phyloP scores from a whole-genome alignment of 495 filamentous ascomycete genomes.

The Lichenothelia convexa region DNA sequence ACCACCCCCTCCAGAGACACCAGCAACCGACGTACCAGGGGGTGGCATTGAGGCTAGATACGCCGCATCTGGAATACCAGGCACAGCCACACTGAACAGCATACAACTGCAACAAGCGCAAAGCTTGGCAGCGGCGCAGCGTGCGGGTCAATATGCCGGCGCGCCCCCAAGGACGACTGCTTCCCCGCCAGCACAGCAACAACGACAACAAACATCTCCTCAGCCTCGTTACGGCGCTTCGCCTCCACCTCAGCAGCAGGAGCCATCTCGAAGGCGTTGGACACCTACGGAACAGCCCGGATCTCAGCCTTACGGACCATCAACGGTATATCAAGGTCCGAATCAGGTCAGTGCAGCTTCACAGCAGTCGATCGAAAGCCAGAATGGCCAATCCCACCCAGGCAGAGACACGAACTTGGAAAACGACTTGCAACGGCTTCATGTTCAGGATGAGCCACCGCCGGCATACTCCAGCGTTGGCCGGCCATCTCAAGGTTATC shows the following conservation, averaged over 20 bases:
- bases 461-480: conserved; percentile 79
- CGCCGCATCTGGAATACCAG: conserved; percentile 74
- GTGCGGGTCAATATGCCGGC: conserved; percentile 52
- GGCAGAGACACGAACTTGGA: no score
- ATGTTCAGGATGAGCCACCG: conserved; percentile 66
- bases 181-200: conserved; percentile 13
- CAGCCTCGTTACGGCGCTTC: no score
- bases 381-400: conserved; percentile 25
- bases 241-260: conserved; percentile 24
- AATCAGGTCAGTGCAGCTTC: conserved; percentile 29
- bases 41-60: conserved; percentile 78
- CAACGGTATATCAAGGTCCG: conserved; percentile 78
- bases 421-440: conserved; percentile 75
- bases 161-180: conserved; percentile 15
- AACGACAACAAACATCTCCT: no score
- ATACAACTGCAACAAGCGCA: conserved; percentile 68
- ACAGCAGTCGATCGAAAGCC: conserved; percentile 6
- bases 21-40: conserved; percentile 56
- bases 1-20: conserved; percentile 88
- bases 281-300: conserved; percentile 88
- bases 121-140: conserved; percentile 62
- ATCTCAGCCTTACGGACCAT: conserved; percentile 75
- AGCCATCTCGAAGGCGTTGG: conserved; percentile 58
- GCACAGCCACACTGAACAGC: conserved; percentile 58
- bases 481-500: conserved; percentile 41